phyloP scores from a whole-genome alignment of 164 flowering plant species.

The Piper betle region DNA sequence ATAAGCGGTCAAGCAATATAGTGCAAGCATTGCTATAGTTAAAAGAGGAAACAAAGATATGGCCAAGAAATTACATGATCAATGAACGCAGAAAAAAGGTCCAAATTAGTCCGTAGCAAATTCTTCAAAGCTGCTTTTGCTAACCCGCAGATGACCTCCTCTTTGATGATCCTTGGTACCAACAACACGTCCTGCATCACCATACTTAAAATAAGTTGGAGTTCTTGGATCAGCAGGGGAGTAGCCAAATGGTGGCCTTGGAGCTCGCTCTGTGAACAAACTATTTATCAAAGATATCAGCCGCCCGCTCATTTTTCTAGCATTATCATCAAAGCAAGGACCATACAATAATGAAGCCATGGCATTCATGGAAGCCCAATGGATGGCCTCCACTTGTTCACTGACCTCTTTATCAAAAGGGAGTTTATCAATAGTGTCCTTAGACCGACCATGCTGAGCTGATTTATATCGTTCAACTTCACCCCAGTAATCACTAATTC shows the following conservation, averaged over 20 bases:
- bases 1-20: no score
- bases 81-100: slow-evolving; percentile 96
- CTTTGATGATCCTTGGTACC: slow-evolving; percentile 75
- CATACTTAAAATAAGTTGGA: slow-evolving; percentile 74
- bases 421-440: slow-evolving; percentile 86
- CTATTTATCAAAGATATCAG: slow-evolving; percentile 91
- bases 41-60: not conserved
- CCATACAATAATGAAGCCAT: slow-evolving; percentile 93
- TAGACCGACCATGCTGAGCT: slow-evolving; percentile 76
- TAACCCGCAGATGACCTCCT: slow-evolving; percentile 72
- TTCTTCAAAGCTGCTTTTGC: slow-evolving; percentile 93
- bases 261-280: slow-evolving; percentile 79
- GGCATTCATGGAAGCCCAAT: slow-evolving; percentile 98
- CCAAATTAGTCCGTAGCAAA: slow-evolving; percentile 91
- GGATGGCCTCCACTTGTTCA: slow-evolving; percentile 94
- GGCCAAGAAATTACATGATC: slow-evolving; percentile 62
- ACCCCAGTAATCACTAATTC: slow-evolving; percentile 75
- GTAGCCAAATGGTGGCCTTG: slow-evolving; percentile 88
- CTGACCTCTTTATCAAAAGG: slow-evolving; percentile 86
- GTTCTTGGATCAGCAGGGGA: slow-evolving; percentile 99
- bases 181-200: slow-evolving; percentile 66
- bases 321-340: slow-evolving; percentile 98
- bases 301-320: slow-evolving; percentile 94
- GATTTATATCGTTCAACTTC: slow-evolving; percentile 89
- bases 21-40: slow-evolving; percentile 17